These are phyloP conservation scores for Raphanus raphanistrum DNA, from an alignment of 345 rosid genomes.

Conservation along the genomic window DNA sequence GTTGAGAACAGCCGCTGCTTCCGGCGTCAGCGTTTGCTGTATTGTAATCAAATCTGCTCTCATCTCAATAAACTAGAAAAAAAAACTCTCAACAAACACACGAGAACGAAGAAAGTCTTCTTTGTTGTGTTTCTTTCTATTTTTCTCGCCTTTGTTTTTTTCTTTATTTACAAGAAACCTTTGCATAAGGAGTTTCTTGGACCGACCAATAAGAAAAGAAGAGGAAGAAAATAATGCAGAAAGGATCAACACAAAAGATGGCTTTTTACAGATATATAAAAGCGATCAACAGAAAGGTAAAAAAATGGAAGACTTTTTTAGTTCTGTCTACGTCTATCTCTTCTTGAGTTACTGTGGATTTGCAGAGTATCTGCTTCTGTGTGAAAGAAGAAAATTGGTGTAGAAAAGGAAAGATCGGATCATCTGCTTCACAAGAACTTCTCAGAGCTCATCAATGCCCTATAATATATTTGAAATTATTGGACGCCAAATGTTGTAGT, in stretches of 20 bases:
- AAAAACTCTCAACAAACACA: neutral
- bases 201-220: conserved; percentile 14
- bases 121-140: neutral
- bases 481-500: neutral
- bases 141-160: neutral
- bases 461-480: conserved; percentile 30
- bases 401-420: conserved; percentile 51
- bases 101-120: neutral
- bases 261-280: conserved; percentile 42
- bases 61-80: conserved; percentile 40
- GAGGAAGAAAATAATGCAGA: conserved; percentile 4
- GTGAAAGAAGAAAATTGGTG: conserved; percentile 36
- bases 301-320: conserved; percentile 9
- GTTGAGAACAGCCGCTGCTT: conserved; percentile 84
- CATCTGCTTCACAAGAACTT: conserved; percentile 45
- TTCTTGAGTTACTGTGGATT: conserved; percentile 16
- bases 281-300: conserved; percentile 29
- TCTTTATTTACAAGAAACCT: conserved; percentile 27
- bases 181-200: conserved; percentile 27
- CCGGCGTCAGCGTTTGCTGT: conserved; percentile 96
- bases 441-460: conserved; percentile 33
- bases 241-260: conserved; percentile 27
- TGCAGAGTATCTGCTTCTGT: neutral
- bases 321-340: neutral
- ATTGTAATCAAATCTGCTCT: conserved; percentile 93